Conservation (phyloP, 805 yeast species). For the Dipodascopsis uninucleata region DNA sequence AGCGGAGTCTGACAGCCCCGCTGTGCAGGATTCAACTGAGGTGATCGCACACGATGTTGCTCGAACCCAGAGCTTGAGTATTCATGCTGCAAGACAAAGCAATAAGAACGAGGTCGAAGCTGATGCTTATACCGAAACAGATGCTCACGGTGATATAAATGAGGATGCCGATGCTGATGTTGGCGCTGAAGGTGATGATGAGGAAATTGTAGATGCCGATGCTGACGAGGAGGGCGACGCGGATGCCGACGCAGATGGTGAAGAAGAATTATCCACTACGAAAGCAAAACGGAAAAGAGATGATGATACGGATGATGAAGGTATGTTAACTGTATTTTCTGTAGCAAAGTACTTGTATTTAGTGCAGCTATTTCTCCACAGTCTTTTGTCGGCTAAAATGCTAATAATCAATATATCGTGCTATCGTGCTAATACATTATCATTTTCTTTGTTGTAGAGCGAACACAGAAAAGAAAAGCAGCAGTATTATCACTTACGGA, state of each 20-base stretch:
- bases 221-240: conserved; percentile 25
- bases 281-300: conserved; percentile 22
- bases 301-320: conserved; percentile 22
- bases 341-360: neutral
- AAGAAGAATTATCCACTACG: conserved; percentile 15
- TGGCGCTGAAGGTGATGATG: conserved; percentile 18
- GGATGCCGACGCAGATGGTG: conserved; percentile 25
- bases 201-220: conserved; percentile 18
- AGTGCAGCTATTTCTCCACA: too few species aligned
- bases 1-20: too few species aligned
- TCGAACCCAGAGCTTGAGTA: too few species aligned
- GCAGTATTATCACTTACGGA: conserved; percentile 72
- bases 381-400: too few species aligned
- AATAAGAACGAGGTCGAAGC: conserved; percentile 1
- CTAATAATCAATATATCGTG: too few species aligned
- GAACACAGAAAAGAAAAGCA: conserved; percentile 48
- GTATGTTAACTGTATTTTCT: conserved; percentile 24
- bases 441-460: conserved; percentile 20
- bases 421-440: neutral
- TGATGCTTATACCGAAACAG: conserved; percentile 2
- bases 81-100: too few species aligned
- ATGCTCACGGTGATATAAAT: conserved; percentile 11
- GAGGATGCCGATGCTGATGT: conserved; percentile 22
- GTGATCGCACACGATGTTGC: too few species aligned
- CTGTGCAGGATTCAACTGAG: too few species aligned